These are phyloP conservation scores for Auricularia heimuer DNA, from an alignment of 768 basidiomycete genomes.

Conservation along the genomic window DNA sequence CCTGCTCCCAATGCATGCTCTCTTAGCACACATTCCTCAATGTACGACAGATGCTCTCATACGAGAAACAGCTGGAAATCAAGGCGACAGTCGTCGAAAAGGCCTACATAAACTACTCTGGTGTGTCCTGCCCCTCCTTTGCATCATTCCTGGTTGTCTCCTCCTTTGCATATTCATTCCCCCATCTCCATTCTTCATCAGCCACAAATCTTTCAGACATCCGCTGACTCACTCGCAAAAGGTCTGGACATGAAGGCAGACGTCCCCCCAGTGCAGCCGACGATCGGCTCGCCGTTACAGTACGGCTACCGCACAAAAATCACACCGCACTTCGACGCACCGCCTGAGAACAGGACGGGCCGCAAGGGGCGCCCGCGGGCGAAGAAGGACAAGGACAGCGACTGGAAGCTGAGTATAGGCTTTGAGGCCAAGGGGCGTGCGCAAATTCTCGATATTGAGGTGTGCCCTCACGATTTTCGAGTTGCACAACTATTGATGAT, in stretches of 20 bases:
- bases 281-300: conserved; percentile 79
- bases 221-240: background rate
- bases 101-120: conserved; percentile 72
- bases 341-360: conserved; percentile 33
- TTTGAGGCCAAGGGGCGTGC: conserved; percentile 74
- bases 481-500: background rate
- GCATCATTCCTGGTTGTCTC: no score
- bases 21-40: background rate
- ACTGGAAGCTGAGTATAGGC: conserved; percentile 71
- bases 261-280: conserved; percentile 59
- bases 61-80: conserved; percentile 72
- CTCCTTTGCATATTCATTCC: background rate
- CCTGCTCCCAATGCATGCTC: no score
- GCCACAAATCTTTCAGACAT: no score
- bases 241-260: conserved; percentile 22
- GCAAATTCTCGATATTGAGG: conserved; percentile 86
- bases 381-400: conserved; percentile 12
- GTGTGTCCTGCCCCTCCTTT: conserved; percentile 19
- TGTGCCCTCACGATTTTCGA: conserved; percentile 18
- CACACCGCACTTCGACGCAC: conserved; percentile 89
- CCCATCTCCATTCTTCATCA: no score
- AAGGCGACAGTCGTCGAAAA: conserved; percentile 82
- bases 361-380: background rate
- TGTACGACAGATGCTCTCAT: conserved; percentile 69
- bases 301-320: conserved; percentile 95